Conservation (phyloP, 75 land plant species). For the Cunninghamia lanceolata region DNA sequence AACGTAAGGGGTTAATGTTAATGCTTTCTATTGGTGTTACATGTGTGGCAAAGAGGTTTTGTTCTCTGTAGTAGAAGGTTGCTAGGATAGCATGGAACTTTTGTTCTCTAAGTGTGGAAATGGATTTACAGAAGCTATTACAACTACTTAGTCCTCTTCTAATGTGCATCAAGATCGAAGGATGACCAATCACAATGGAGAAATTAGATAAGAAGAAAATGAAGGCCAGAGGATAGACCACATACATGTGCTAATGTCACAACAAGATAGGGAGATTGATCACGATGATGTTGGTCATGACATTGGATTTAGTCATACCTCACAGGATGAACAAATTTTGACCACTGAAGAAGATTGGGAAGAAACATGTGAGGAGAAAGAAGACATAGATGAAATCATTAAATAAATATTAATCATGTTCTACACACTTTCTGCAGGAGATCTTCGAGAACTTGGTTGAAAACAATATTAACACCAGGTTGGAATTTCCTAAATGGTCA, state of each 20-base stretch:
- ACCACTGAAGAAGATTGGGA: slow-evolving; percentile 33
- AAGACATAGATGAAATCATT: slow-evolving; percentile 4
- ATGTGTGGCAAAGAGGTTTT: background rate
- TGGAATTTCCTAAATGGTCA: slow-evolving; percentile 6
- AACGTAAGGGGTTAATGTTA: background rate
- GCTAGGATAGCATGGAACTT: background rate
- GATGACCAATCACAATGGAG: background rate
- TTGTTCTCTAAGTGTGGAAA: background rate
- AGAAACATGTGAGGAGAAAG: slow-evolving; percentile 34
- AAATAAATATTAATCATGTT: slow-evolving; percentile 15
- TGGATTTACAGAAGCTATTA: background rate
- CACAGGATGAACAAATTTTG: background rate
- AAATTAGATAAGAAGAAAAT: background rate
- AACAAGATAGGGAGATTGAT: background rate
- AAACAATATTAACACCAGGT: background rate
- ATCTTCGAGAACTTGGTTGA: slow-evolving; percentile 27
- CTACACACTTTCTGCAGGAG: slow-evolving; percentile 17
- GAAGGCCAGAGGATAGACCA: background rate
- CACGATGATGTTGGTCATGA: background rate
- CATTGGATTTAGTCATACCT: background rate
- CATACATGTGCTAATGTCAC: background rate
- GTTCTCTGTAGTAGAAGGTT: background rate
- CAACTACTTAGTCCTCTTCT: background rate
- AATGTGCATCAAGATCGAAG: background rate
- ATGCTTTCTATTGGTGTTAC: background rate